phyloP scores from a whole-genome alignment of 306 rosid species.

The Ormosia emarginata region DNA sequence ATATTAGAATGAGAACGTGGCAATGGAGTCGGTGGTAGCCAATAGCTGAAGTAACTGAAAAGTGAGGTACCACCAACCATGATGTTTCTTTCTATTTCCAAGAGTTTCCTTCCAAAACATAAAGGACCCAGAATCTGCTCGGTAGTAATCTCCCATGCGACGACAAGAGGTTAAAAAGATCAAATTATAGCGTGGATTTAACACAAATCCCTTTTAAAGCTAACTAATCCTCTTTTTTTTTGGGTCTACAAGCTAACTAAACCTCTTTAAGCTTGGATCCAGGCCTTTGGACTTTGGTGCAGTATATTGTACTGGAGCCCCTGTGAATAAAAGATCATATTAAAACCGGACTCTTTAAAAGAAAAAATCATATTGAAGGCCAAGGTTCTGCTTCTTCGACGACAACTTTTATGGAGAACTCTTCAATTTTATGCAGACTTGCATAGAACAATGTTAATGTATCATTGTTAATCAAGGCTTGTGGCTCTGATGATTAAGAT shows the following conservation, averaged over 20 bases:
- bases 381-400: too few relatives aligned
- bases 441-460: too few relatives aligned
- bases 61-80: conserved; percentile 21
- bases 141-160: background rate
- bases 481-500: too few relatives aligned
- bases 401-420: too few relatives aligned
- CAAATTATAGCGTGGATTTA: background rate
- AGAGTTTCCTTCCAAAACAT: background rate
- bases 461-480: too few relatives aligned
- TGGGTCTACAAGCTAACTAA: too few relatives aligned
- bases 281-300: background rate
- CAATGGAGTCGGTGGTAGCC: background rate
- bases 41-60: conserved; percentile 6
- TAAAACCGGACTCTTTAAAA: background rate
- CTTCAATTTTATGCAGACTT: too few relatives aligned
- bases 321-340: background rate
- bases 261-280: background rate
- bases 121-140: background rate
- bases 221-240: background rate
- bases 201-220: background rate
- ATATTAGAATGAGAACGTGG: conserved; percentile 2
- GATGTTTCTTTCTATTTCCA: background rate
- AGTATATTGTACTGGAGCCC: background rate
- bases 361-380: too few relatives aligned
- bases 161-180: background rate